These are phyloP conservation scores for Pseudotsuga menziesii DNA, from an alignment of 75 land plant species.

Conservation along the genomic window DNA sequence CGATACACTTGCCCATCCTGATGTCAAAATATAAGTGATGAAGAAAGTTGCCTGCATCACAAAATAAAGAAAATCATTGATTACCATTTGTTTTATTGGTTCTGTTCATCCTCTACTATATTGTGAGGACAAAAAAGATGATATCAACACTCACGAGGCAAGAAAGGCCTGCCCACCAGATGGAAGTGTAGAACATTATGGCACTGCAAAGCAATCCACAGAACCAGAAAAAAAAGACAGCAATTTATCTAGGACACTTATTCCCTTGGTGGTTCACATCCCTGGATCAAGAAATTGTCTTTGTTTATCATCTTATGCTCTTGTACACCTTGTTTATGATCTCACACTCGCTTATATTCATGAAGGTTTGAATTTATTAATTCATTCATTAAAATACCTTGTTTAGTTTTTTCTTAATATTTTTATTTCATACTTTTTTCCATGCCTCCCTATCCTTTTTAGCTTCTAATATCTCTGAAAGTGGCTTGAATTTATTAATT, in stretches of 20 bases:
- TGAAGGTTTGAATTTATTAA: background rate
- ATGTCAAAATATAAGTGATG: conserved; percentile 84
- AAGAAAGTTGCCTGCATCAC: conserved; percentile 71
- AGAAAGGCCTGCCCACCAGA: background rate
- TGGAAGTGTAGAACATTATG: background rate
- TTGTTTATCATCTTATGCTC: background rate
- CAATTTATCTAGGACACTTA: background rate
- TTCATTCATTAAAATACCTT: too few species aligned
- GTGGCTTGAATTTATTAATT: too few species aligned
- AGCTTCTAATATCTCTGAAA: background rate
- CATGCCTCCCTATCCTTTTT: background rate
- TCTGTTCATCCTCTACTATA: background rate
- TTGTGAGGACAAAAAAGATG: background rate
- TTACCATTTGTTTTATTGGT: background rate
- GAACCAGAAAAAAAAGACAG: background rate
- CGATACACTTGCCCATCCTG: conserved; percentile 89
- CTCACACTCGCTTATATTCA: too few species aligned
- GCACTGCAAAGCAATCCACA: background rate
- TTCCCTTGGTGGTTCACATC: background rate
- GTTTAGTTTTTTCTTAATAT: background rate
- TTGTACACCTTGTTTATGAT: background rate
- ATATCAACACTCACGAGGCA: background rate
- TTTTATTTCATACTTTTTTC: too few species aligned
- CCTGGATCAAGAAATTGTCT: background rate
- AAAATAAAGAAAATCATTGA: background rate